A percentile compares a stretch with the other conserved stretches of the same genome.
phyloP scores from a whole-genome alignment of 345 rosid species.

The Citrus reticulata region DNA sequence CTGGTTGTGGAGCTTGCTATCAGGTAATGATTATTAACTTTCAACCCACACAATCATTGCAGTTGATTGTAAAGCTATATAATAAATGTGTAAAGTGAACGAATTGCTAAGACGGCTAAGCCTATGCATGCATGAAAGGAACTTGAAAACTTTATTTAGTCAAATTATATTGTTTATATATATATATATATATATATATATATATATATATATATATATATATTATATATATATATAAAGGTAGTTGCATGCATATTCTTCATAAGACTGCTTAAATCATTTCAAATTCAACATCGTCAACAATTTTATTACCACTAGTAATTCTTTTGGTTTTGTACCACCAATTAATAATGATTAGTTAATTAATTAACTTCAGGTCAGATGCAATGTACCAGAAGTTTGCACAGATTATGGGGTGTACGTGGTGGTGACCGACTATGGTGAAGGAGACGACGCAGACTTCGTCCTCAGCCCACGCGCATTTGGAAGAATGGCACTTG shows the following conservation, averaged over 20 bases:
- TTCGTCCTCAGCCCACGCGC: slow-evolving; percentile 75
- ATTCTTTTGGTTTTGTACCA: background rate
- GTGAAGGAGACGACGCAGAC: slow-evolving; percentile 78
- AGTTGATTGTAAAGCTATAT: background rate
- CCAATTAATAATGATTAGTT: background rate
- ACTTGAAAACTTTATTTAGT: background rate
- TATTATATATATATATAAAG: background rate
- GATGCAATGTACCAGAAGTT: slow-evolving; percentile 55
- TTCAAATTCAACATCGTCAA: background rate
- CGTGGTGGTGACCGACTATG: slow-evolving; percentile 79
- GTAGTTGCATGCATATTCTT: background rate
- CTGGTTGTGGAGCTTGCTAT: slow-evolving; percentile 91
- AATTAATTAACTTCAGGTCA: slow-evolving; percentile 40
- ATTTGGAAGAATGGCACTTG: slow-evolving; percentile 46
- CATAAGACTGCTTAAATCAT: background rate
- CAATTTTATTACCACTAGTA: background rate
- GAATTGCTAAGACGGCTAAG: background rate
- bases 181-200: too few species aligned
- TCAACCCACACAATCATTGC: background rate
- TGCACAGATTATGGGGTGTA: slow-evolving; percentile 62
- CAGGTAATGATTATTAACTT: slow-evolving; percentile 36
- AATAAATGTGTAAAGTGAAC: background rate
- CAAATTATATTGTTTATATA: accelerated
- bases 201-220: too few species aligned
- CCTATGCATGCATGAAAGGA: background rate